Evolutionary conservation across 306 rosid species (phyloP).

Genomic region (Prunus kanzakura): DNA sequence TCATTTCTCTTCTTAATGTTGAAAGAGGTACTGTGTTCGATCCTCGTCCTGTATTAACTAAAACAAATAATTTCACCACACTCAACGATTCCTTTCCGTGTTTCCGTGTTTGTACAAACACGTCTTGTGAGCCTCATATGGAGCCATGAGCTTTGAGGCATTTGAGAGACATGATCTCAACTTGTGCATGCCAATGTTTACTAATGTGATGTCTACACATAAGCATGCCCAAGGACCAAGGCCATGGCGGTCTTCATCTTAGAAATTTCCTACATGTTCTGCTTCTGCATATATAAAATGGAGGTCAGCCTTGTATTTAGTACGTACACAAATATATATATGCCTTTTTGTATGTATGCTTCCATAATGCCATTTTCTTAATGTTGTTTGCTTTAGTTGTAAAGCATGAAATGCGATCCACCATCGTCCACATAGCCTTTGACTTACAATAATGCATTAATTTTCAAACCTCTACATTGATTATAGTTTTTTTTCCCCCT

Average conservation of each 20-base stretch:
- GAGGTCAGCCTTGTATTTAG: background rate
- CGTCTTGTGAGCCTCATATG: constrained; percentile 21
- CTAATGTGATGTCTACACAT: background rate
- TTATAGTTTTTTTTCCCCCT: constrained; percentile 1
- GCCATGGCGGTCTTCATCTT: background rate
- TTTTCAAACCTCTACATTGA: background rate
- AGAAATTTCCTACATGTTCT: background rate
- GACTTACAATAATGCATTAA: constrained; percentile 17
- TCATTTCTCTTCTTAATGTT: too few relatives aligned
- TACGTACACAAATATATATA: background rate
- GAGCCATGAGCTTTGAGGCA: constrained; percentile 9
- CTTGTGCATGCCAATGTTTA: background rate
- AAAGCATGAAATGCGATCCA: constrained; percentile 38
- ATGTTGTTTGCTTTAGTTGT: constrained; percentile 24
- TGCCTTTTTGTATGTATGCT: constrained; percentile 2
- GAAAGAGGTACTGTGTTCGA: too few relatives aligned
- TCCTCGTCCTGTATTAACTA: too few relatives aligned
- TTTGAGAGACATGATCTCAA: background rate
- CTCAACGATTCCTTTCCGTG: constrained; percentile 2
- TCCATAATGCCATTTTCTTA: constrained; percentile 21
- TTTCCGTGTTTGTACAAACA: constrained; percentile 41
- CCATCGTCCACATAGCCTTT: constrained; percentile 35
- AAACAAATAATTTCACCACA: background rate
- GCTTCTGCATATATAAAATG: background rate
- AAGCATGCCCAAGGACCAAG: constrained; percentile 15